Percentiles rank a stretch among this genome's conserved stretches.
Conservation (phyloP, 202 grass and related monocot genomes). For the Schoenoplectus tabernaemontani region DNA sequence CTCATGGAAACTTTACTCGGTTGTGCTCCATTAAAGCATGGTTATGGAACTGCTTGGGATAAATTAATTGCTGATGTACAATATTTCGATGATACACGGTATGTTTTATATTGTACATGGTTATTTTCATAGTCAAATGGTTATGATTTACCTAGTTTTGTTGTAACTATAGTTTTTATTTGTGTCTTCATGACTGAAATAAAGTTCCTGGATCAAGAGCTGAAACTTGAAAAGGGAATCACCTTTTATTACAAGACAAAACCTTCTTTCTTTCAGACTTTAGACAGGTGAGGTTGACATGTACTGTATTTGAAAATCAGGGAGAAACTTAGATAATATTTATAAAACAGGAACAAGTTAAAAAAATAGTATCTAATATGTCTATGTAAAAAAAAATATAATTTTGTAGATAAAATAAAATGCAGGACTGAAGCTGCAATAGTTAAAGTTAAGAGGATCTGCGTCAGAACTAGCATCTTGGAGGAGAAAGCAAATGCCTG, state of each 20-base stretch:
- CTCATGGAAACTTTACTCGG: slow-evolving; percentile 82
- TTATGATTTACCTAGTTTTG: too few species aligned
- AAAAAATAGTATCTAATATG: not conserved
- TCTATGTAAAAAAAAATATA: not conserved
- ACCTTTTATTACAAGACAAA: too few species aligned
- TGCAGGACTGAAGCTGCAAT: slow-evolving; percentile 64
- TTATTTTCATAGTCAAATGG: not conserved
- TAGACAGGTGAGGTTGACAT: too few species aligned
- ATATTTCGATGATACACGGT: slow-evolving; percentile 25
- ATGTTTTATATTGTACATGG: not conserved
- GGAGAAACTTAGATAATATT: too few species aligned
- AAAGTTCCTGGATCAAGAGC: too few species aligned
- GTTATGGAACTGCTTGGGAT: slow-evolving; percentile 58
- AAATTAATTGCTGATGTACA: slow-evolving; percentile 46
- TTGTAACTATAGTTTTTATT: too few species aligned
- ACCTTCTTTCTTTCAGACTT: too few species aligned
- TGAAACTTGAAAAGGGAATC: too few species aligned
- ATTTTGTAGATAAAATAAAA: slow-evolving; percentile 9
- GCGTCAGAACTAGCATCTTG: slow-evolving; percentile 12
- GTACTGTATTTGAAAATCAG: too few species aligned
- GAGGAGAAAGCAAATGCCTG: slow-evolving; percentile 91
- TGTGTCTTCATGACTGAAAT: too few species aligned
- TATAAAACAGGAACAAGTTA: too few species aligned
- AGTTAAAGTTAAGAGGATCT: too few species aligned
- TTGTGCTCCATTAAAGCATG: slow-evolving; percentile 77